These are phyloP conservation scores for Helminthosporium solani DNA, from an alignment of 2,329 filamentous ascomycete genomes.

Conservation along the genomic window DNA sequence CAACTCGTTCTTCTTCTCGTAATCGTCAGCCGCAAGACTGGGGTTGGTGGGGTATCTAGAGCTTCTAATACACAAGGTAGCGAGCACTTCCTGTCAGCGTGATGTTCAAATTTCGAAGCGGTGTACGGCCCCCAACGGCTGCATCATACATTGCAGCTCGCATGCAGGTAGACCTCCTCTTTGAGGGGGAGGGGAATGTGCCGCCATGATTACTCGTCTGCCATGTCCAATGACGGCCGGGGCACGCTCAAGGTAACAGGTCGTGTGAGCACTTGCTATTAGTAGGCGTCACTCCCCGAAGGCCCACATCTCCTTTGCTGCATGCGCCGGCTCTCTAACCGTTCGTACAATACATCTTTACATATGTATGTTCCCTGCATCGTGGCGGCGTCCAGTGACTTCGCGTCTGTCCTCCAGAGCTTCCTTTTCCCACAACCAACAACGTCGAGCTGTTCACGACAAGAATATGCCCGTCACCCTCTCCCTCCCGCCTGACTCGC, in stretches of 20 bases:
- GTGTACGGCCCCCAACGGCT: conserved; percentile 16
- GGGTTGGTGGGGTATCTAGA: neutral
- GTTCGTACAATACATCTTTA: too few relatives aligned
- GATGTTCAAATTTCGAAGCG: conserved; percentile 23
- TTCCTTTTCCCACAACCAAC: neutral
- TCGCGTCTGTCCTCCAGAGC: neutral
- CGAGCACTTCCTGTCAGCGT: conserved; percentile 6
- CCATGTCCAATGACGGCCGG: conserved; percentile 1
- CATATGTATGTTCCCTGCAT: conserved; percentile 4
- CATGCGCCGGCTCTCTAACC: too few relatives aligned
- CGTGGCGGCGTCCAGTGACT: conserved; percentile 5
- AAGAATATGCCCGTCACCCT: neutral
- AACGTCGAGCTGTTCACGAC: neutral
- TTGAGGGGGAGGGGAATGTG: neutral
- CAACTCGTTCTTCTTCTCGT: conserved; percentile 78
- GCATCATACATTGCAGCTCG: too few relatives aligned
- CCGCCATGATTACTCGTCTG: neutral
- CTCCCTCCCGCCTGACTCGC: too few relatives aligned
- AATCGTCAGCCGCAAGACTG: conserved; percentile 1
- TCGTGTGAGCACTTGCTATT: conserved; percentile 29
- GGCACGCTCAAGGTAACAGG: conserved; percentile 7
- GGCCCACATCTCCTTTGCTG: neutral
- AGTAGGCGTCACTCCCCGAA: conserved; percentile 1
- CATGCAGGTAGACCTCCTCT: neutral
- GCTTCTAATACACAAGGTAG: neutral